These are phyloP conservation scores for Zygnema circumcarinatum DNA, from an alignment of 139 green algal genomes.

Conservation along the genomic window DNA sequence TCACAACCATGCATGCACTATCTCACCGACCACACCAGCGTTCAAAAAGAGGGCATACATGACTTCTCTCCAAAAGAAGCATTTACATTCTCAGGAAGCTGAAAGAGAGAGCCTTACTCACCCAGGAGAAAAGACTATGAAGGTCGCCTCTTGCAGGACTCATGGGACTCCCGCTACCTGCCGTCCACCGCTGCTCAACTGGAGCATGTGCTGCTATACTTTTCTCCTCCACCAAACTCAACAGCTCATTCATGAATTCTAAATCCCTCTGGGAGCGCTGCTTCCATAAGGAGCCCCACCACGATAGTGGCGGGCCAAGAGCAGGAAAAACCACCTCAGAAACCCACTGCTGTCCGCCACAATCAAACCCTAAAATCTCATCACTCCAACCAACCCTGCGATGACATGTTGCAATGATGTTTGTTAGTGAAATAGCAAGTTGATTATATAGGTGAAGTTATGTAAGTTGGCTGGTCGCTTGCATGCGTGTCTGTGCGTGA, in stretches of 20 bases:
- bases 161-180: conserved; percentile 71
- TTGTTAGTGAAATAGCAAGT: conserved; percentile 32
- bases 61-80: too few species aligned
- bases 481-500: too few species aligned
- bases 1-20: too few species aligned
- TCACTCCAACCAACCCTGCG: conserved; percentile 74
- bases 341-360: conserved; percentile 97
- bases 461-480: too few species aligned
- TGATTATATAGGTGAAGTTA: too few species aligned
- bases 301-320: not conserved
- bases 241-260: conserved; percentile 80
- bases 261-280: conserved; percentile 63
- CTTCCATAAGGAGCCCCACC: conserved; percentile 71
- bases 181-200: conserved; percentile 96
- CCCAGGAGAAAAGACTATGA: not conserved
- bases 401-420: conserved; percentile 20
- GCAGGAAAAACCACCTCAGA: conserved; percentile 82
- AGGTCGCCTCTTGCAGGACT: conserved; percentile 69
- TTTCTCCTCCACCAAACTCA: conserved; percentile 75
- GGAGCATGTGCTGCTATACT: conserved; percentile 82
- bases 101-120: too few species aligned
- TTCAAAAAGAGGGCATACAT: too few species aligned
- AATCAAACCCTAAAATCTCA: conserved; percentile 97
- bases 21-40: too few species aligned
- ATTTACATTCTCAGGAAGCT: too few species aligned